Evolutionary conservation across 805 yeast genomes (phyloP).

Genomic region (Zygotorulaspora danielsina): DNA sequence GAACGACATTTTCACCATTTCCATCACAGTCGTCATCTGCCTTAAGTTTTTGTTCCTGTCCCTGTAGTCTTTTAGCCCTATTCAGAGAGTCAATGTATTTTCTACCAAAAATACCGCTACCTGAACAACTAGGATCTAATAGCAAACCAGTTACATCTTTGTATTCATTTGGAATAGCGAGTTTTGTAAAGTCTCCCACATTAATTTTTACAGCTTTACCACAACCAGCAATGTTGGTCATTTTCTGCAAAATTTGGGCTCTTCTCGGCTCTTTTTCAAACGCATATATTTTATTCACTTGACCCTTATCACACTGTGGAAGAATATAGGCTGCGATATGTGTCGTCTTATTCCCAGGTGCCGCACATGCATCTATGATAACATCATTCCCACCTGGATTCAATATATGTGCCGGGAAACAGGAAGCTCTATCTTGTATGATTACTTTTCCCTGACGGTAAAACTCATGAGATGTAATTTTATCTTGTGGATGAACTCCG

Average conservation of each 20-base stretch:
- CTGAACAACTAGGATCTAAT: constrained; percentile 97
- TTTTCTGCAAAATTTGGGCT: constrained; percentile 61
- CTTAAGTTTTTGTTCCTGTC: constrained; percentile 9
- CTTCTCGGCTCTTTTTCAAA: constrained; percentile 82
- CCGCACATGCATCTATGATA: constrained; percentile 92
- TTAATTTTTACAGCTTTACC: constrained; percentile 42
- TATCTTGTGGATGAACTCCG: constrained; percentile 77
- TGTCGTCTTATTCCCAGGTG: constrained; percentile 98
- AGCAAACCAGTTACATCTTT: constrained; percentile 70
- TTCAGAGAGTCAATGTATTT: constrained; percentile 50
- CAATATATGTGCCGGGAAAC: constrained; percentile 88
- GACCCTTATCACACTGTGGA: constrained; percentile 10
- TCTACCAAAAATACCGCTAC: constrained; percentile 95
- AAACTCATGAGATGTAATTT: constrained; percentile 59
- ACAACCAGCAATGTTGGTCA: constrained; percentile 79
- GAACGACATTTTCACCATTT: constrained; percentile 21
- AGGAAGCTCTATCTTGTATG: constrained; percentile 94
- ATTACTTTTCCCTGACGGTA: constrained; percentile 76
- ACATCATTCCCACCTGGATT: constrained; percentile 55
- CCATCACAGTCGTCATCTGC: too few relatives aligned
- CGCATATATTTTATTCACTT: constrained; percentile 54
- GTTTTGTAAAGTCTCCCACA: constrained; percentile 45
- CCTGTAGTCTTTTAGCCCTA: constrained; percentile 22
- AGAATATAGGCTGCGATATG: constrained; percentile 63
- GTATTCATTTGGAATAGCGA: constrained; percentile 47